Conservation (phyloP, 176 grass and related monocot species). For the Thinopyrum elongatum region DNA sequence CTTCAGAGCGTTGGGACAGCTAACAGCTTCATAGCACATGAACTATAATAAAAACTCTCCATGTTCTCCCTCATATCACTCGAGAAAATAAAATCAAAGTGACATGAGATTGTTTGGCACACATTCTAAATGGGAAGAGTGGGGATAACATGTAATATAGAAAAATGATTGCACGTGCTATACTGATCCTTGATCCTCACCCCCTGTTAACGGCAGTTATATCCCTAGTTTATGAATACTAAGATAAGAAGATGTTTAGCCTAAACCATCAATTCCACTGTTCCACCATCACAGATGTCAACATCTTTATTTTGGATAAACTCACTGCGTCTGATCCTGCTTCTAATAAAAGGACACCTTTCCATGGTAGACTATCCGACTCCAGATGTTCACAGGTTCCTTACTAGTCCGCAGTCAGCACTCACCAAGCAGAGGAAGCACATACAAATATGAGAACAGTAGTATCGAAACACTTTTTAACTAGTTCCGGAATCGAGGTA, state of each 20-base stretch:
- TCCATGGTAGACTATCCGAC: background rate
- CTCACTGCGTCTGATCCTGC: background rate
- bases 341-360: background rate
- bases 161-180: background rate
- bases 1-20: background rate
- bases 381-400: background rate
- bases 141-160: background rate
- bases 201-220: background rate
- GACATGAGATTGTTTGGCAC: background rate
- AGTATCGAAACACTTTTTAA: background rate
- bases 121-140: background rate
- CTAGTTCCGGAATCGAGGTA: background rate
- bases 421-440: background rate
- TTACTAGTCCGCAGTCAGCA: background rate
- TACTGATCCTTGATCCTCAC: background rate
- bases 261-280: background rate
- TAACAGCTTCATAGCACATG: background rate
- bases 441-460: background rate
- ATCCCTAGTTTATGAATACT: background rate
- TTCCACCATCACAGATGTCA: background rate
- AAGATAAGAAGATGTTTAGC: background rate
- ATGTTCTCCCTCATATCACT: background rate
- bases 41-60: background rate
- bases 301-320: background rate
- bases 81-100: background rate